Evolutionary conservation across 208 protist species (phyloP), one percentile per base, ranked within the genome.

Genomic region (Trypanosoma melophagium): DNA sequence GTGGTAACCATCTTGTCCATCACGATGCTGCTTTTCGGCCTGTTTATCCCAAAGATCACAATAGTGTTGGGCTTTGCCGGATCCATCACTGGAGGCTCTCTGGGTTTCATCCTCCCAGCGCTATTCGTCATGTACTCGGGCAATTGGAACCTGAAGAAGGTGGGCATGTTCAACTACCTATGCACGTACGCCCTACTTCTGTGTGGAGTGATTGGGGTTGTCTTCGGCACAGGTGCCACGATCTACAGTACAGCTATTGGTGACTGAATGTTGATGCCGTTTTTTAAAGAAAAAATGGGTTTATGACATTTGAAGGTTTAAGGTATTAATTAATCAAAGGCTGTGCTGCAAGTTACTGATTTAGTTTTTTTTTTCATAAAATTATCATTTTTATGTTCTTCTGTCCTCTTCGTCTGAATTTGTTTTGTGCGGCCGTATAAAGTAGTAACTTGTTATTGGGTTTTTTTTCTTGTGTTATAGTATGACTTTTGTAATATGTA

Each of bases 101-200:
- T 87, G 22, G 78, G 79, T 51, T 77, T 84, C 45, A 76, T 87
- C 60, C 76, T 84, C 19, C 78, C 80, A 1, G 68, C 80, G 0
- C 72, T 90, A 3, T 80, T 86, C 55, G 53, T 74, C 47, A 90
- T 84, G 72, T 85, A 89, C 69, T 54, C 77, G 13, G 83, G 79
- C 50, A 60, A 71, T 71, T 89, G 80, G 59, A 74, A 65, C 3
- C 19, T 78, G 16, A 44, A 25, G 19, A 60, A 66, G 21, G 60
- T 79, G 0, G 80, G 77, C 12, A 67, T 52, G 42, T 50, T 86
- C 21, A 60, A 71, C 41, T 84, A 83, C 65, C 8, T 66, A 25
- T 67, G 56, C 10, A 87, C 84, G n/a, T 69, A 86, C 52, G 44
- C 81, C 19, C 45, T 80, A 40, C 57, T 86, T 10, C 52, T 90